Conservation (phyloP, 768 basidiomycete genomes). For the Kwoniella dendrophila region DNA sequence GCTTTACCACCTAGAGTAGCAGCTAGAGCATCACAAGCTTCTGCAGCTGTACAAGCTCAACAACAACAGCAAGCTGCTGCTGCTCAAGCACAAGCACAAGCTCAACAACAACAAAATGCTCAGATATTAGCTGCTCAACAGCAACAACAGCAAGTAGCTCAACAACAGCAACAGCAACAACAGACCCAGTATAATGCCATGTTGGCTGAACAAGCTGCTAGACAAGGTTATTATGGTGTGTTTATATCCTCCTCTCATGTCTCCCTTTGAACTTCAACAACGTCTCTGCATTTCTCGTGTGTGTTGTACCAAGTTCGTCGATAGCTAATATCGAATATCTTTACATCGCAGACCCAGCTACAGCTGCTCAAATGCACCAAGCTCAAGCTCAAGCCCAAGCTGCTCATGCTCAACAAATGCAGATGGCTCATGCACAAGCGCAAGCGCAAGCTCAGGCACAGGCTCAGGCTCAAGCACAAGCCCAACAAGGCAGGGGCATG, state of each 20-base stretch:
- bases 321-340: not conserved
- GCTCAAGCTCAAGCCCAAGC: constrained; percentile 37
- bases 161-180: constrained; percentile 32
- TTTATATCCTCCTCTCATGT: not conserved
- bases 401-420: constrained; percentile 43
- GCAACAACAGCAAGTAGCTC: constrained; percentile 44
- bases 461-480: constrained; percentile 40
- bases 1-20: constrained; percentile 47
- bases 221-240: constrained; percentile 46
- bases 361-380: constrained; percentile 38
- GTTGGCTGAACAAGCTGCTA: constrained; percentile 39
- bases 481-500: constrained; percentile 28
- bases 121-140: constrained; percentile 36
- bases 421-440: constrained; percentile 47
- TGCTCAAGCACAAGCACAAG: constrained; percentile 32
- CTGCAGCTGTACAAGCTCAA: constrained; percentile 47
- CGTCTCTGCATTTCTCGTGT: too few relatives aligned
- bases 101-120: constrained; percentile 19
- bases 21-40: constrained; percentile 39
- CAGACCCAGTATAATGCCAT: constrained; percentile 49
- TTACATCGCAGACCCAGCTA: constrained; percentile 28
- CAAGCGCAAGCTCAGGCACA: constrained; percentile 41
- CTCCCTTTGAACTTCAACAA: too few relatives aligned
- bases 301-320: too few relatives aligned
- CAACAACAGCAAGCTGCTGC: constrained; percentile 35